Percentiles rank a stretch among this genome's conserved stretches.
phyloP scores from a whole-genome alignment of 139 green algal genomes.

The Nannochloris sp. region DNA sequence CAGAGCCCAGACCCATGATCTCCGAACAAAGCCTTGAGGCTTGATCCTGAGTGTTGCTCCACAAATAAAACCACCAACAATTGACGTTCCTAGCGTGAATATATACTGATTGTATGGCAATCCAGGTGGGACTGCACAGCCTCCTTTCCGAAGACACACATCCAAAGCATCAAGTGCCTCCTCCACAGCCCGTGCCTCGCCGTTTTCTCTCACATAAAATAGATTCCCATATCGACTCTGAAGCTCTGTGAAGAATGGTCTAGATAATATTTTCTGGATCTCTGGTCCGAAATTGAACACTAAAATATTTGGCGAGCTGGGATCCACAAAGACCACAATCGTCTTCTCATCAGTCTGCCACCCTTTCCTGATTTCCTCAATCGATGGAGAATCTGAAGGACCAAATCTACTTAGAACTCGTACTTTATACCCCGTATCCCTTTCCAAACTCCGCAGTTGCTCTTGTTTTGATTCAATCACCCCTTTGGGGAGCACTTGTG shows the following conservation, averaged over 20 bases:
- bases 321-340: constrained; percentile 52
- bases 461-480: constrained; percentile 18
- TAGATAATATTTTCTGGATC: constrained; percentile 36
- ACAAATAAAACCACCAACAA: constrained; percentile 52
- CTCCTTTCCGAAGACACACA: constrained; percentile 37
- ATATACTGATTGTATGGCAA: constrained; percentile 57
- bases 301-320: constrained; percentile 59
- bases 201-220: constrained; percentile 62
- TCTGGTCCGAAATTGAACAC: constrained; percentile 43
- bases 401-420: constrained; percentile 43
- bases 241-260: constrained; percentile 56
- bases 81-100: constrained; percentile 42
- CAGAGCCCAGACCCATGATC: constrained; percentile 49
- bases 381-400: constrained; percentile 6
- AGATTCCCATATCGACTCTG: constrained; percentile 46
- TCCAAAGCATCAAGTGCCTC: constrained; percentile 34
- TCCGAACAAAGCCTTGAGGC: constrained; percentile 46
- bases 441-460: constrained; percentile 21
- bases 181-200: constrained; percentile 39
- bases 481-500: constrained; percentile 27
- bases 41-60: constrained; percentile 47
- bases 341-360: constrained; percentile 38
- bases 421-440: constrained; percentile 27
- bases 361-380: constrained; percentile 26
- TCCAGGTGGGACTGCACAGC: constrained; percentile 49